Evolutionary conservation across 1,284 basidiomycete genomes (phyloP), one percentile per base, ranked within the genome.

Genomic region (Trichosporon ovoides): DNA sequence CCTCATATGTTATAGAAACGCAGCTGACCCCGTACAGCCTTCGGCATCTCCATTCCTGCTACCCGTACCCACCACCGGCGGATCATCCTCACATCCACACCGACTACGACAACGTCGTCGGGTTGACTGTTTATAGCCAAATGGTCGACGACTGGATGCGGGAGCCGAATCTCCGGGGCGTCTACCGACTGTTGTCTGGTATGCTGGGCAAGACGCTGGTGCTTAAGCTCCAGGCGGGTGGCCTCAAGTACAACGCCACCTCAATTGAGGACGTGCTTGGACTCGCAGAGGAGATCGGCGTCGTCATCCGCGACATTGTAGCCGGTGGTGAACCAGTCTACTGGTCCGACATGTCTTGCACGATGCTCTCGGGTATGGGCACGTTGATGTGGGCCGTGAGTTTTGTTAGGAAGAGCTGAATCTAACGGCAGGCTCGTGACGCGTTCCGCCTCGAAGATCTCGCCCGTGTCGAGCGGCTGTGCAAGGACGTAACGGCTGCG

Each of bases 301-400:
- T 34, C 19, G 49, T 51, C 16, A 51, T 51, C 34, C 33, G 34
- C 18, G 33, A 36, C 33, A 36, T 35, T 16, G 33, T 51, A 13
- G 49, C 49, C 3, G 33, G 33, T 11, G 49, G 49, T 11, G 33
- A 34, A 13, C 49, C 34, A 14, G 19, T 51, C 20, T 51, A 51
- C 33, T 36, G 33, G 33, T 51, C 49, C 19, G 49, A 51, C 49
- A 35, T 51, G 49, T 51, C 49, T 5, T 51, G 49, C 49, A 35
- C 33, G 14, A 51, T 51, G 49, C 20, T 51, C 12, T 51, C 49
- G 6, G 43, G 43, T 7, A 48, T 48, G 43, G 43, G 43, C 43
- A 31, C 43, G 24, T 9, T 48, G 24, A 48, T 48, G 43, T 48
- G 43, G 43, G 22, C 43, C 22, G 38, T 40, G 19, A 40, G 38